Conservation (phyloP, 2,329 filamentous ascomycete species). For the Colletotrichum sp. region DNA sequence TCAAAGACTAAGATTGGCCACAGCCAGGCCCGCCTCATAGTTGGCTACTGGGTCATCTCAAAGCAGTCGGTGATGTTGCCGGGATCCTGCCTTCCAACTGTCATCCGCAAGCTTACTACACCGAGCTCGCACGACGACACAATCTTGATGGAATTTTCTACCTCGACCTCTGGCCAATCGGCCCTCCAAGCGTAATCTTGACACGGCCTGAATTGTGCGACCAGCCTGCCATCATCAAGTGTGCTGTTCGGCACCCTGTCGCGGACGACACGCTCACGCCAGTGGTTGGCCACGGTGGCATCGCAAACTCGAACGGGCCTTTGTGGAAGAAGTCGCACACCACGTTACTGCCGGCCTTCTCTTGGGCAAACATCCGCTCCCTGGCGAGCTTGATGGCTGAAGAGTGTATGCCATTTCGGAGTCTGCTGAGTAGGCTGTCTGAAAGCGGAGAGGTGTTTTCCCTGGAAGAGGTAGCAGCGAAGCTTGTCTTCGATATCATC, state of each 20-base stretch:
- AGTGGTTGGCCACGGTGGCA: neutral
- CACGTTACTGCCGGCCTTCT: neutral
- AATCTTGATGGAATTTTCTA: neutral
- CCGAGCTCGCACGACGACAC: neutral
- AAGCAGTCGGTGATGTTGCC: neutral
- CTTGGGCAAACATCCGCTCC: neutral
- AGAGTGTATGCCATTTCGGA: neutral
- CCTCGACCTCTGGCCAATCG: neutral
- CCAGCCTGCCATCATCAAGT: neutral
- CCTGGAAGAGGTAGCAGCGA: neutral
- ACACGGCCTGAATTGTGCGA: neutral
- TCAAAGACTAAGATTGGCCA: neutral
- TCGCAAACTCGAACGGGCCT: neutral
- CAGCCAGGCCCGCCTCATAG: neutral
- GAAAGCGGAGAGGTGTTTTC: rapidly evolving
- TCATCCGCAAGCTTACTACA: neutral
- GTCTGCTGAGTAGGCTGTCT: neutral
- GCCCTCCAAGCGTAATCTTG: neutral
- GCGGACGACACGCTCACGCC: neutral
- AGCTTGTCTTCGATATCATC: neutral
- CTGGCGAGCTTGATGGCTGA: neutral
- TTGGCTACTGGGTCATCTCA: neutral
- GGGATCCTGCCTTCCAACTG: neutral
- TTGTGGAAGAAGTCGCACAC: neutral
- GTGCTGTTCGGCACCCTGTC: neutral